Evolutionary conservation across 2,329 filamentous ascomycete species (phyloP).

Genomic region (Neofusicoccum laricinum): DNA sequence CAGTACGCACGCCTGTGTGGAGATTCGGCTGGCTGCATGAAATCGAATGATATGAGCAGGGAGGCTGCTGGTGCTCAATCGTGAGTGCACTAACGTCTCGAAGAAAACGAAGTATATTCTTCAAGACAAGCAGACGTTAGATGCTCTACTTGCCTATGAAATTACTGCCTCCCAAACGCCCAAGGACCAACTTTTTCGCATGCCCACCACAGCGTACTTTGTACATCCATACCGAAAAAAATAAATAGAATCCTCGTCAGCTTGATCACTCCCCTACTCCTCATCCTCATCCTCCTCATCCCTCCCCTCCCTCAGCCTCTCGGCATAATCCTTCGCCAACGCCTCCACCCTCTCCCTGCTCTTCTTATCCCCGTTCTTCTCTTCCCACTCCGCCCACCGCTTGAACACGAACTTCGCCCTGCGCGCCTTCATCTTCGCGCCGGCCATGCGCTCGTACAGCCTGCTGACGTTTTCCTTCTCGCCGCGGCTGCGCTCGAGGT

Average conservation of each 20-base stretch:
- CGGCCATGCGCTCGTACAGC: conserved; percentile 77
- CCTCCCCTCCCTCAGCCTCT: conserved; percentile 29
- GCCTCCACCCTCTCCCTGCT: conserved; percentile 67
- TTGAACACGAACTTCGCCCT: conserved; percentile 87
- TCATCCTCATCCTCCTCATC: conserved; percentile 21
- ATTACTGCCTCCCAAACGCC: too few relatives aligned
- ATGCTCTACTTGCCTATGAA: too few relatives aligned
- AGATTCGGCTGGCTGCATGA: too few relatives aligned
- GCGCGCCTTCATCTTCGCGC: conserved; percentile 67
- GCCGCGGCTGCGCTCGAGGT: conserved; percentile 65
- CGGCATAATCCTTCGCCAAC: conserved; percentile 69
- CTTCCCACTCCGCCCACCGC: conserved; percentile 88
- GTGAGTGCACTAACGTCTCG: too few relatives aligned
- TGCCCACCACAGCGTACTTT: background rate
- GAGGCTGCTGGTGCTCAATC: too few relatives aligned
- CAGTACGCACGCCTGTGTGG: too few relatives aligned
- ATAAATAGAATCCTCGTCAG: too few relatives aligned
- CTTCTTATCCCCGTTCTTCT: conserved; percentile 64
- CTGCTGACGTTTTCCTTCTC: conserved; percentile 61
- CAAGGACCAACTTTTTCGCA: background rate
- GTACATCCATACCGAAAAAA: background rate
- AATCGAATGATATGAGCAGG: too few relatives aligned
- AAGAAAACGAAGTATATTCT: too few relatives aligned
- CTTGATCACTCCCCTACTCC: conserved; percentile 19
- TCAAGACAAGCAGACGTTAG: too few relatives aligned